Conservation (phyloP, 495 filamentous ascomycete species). For the Tricharina praecox region DNA sequence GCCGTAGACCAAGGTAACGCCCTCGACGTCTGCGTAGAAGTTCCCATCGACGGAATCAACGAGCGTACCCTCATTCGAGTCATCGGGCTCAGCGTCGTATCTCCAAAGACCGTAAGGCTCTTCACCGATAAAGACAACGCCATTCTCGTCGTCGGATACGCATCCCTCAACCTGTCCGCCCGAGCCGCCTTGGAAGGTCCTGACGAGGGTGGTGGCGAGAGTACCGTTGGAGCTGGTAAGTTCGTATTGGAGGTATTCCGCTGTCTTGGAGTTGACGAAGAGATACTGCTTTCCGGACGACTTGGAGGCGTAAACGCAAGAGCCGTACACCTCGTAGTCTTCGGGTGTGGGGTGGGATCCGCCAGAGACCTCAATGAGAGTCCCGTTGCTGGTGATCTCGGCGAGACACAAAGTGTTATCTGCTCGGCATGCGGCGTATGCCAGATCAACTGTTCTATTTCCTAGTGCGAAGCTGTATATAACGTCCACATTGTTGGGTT, state of each 20-base stretch:
- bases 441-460: constrained; percentile 18
- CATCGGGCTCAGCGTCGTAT: constrained; percentile 27
- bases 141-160: constrained; percentile 28
- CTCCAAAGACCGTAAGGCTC: constrained; percentile 28
- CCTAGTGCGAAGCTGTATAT: constrained; percentile 25
- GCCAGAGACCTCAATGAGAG: constrained; percentile 20
- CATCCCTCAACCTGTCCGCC: constrained; percentile 30
- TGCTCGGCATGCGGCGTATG: no score
- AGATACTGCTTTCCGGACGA: constrained; percentile 25
- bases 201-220: constrained; percentile 27
- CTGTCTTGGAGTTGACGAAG: constrained; percentile 29
- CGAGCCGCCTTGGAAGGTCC: constrained; percentile 26
- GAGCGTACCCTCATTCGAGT: constrained; percentile 11
- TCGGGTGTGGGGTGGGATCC: constrained; percentile 26
- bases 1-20: constrained; percentile 28
- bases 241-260: constrained; percentile 28
- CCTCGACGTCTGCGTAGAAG: constrained; percentile 28
- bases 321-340: constrained; percentile 16
- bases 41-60: constrained; percentile 26
- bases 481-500: constrained; percentile 30
- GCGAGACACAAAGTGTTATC: no score
- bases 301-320: constrained; percentile 14
- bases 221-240: constrained; percentile 18
- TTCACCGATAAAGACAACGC: constrained; percentile 28
- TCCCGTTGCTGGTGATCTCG: constrained; percentile 26